Evolutionary conservation across 768 basidiomycete genomes (phyloP), one percentile per base, ranked within the genome.

Genomic region (Suillus americanus): DNA sequence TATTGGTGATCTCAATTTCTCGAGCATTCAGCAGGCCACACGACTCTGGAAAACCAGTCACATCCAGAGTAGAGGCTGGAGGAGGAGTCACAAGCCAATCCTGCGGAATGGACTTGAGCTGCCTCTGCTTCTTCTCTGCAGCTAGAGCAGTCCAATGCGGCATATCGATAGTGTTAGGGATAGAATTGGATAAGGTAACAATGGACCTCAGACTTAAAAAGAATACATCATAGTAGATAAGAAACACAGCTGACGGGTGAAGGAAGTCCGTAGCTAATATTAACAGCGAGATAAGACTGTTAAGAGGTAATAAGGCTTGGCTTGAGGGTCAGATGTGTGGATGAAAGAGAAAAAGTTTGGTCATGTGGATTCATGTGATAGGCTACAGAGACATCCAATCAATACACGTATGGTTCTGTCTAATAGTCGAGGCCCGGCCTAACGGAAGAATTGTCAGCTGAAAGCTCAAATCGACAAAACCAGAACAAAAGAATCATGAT

Each of bases 1-100:
- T 75, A 50, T 79, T 79, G 3, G 90, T 92, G 46, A 91, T 91
- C 65, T 82, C 81, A 33, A 90, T 68, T 67, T 92, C 89, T 35
- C 73, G 77, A 1, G 72, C 64, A 7, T 83, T 82, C 38, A 95
- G 80, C 16, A 92, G 71, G 3, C 87, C 88, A 69, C 82, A 86
- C 4, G 77, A 75, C 65, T 78, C 78, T 9, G 90, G 89, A 50
- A 90, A 74, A 53, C 77, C 73, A 5, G 79, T 78, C 41, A 92
- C 86, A 69, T 88, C 81, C 59, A 82, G 79, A 7, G 79, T 74
- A 18, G 79, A 75, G n/a, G 78, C 72, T 1, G 83, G 70, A n/a
- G 87, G 87, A 41, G 79, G 70, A 6, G 72, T 66, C 54, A 89
- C 76, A 46, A 85, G 67, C 91, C 91, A 94, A 59, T 86, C 85